These are phyloP conservation scores for Lachancea quebecensis DNA, from an alignment of 805 yeast species.

Conservation along the genomic window DNA sequence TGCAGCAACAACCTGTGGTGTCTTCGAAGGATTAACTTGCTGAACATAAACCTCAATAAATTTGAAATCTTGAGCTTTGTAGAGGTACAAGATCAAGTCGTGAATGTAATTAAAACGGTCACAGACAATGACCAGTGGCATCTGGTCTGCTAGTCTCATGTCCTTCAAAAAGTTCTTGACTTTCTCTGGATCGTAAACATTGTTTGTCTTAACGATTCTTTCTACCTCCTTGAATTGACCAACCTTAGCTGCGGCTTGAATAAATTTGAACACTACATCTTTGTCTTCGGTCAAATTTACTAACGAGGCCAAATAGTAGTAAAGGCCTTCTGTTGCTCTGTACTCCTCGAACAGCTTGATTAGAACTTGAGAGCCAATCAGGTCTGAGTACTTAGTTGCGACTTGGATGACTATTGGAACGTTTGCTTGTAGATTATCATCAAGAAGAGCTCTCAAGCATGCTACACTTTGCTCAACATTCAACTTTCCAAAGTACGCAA, in stretches of 20 bases:
- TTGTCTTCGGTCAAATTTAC: conserved; percentile 92
- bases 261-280: conserved; percentile 92
- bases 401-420: conserved; percentile 92
- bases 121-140: conserved; percentile 93
- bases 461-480: conserved; percentile 90
- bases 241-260: conserved; percentile 85
- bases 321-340: conserved; percentile 87
- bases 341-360: conserved; percentile 90
- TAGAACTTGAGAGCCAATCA: conserved; percentile 78
- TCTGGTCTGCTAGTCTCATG: conserved; percentile 86
- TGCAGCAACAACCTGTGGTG: conserved; percentile 96
- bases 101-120: conserved; percentile 88
- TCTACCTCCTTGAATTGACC: conserved; percentile 93
- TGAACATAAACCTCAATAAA: conserved; percentile 97
- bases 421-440: conserved; percentile 73
- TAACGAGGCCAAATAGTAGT: conserved; percentile 86
- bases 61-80: conserved; percentile 92
- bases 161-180: conserved; percentile 96
- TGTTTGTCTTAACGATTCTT: conserved; percentile 90
- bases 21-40: conserved; percentile 91
- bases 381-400: conserved; percentile 91
- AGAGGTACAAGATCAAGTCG: conserved; percentile 85
- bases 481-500: conserved; percentile 83
- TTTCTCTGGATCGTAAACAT: conserved; percentile 91
- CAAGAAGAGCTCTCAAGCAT: conserved; percentile 80